Evolutionary conservation across 106 monocot species (phyloP), one percentile per base, ranked within the genome.

Genomic region (Gastrodia elata): DNA sequence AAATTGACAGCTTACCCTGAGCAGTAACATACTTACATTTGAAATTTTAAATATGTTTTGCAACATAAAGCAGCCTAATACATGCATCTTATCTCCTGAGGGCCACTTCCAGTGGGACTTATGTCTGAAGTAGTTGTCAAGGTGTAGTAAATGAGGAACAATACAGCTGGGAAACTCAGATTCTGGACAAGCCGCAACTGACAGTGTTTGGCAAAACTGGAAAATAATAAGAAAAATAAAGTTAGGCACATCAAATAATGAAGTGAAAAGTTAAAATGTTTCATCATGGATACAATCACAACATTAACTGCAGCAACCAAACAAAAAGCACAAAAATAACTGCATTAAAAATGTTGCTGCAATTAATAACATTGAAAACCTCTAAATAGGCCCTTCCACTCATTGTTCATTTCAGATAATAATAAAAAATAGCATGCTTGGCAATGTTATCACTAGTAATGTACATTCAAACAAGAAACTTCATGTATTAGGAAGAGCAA

Each of bases 41-140:
- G 91, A 79, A 80, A 52, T 91, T 77, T 78, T 82, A 74, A 93
- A 88, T 48, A 98, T 68, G n/a, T 73, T 91, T 67, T 98, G 98
- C 49, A 98, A 71, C 83, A 98, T 91, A 70, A 98, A 79, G 71
- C 93, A 98, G 42, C 93, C 98, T 73, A 98, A 71, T 44, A 81
- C 74, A 59, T 91, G 78, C 93, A 98, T 98, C 82, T 75, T 98
- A 37, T 82, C 87, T 49, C 76, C 81, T 14, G 58, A 13, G 40
- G 93, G 85, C 98, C 98, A 93, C 74, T 80, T 55, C 93, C 98
- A 98, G 40, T 38, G 11, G 46, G 98, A 73, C 72, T 70, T 85
- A n/a, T 82, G 71, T 36, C 72, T 65, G 75, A 91, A 70, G 78
- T 80, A 98, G 77, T 80, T 77, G 32, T 93, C 98, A 44, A 98